Base-by-base conservation (phyloP, 2,329 filamentous ascomycete genomes). In the Chaetomium strumarium region DNA sequence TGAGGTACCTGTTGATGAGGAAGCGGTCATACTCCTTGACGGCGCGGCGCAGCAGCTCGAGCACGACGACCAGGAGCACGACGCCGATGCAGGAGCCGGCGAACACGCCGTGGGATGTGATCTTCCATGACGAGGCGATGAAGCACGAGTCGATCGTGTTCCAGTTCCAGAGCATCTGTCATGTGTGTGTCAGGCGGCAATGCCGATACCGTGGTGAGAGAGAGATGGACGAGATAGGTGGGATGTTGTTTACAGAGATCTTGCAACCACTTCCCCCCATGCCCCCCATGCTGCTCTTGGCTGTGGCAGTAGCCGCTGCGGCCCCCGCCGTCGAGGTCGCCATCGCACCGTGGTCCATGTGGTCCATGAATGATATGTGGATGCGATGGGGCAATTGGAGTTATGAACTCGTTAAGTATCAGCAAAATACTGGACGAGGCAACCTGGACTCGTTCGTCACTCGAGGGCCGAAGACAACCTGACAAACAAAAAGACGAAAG, bases 151-250 rank as follows among this genome's bases (percentile, higher is more conserved):
- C 82, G 64, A 87, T 72, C 3, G 83, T 85, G 67, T 86, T 76
- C 84, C 85, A 88, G 68, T 90, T 90, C 85, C 86, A 89, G 38
- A 88, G 73, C 86, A 90, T 90, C 84, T 88, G 52, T 1, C 10
- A 2, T n/a, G 3, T 13, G 34, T n/a, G 3, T 13, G 34, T 37
- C 34, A 37, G 34, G 24, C 4, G 7, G 24, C 24, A 24, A 24
- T 24, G 7, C 24, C 24, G 4, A 24, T 24, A 24, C 24, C 24
- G 4, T 16, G 14, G 12, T 14, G 33, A 10, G 33, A 14, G 33
- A 34, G 3, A 4, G 13, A 12, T 37, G 34, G 7, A 36, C n/a
- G n/a, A 8, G 11, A 14, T 13, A 13, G 11, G 16, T 13, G 14
- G 69, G 9, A n/a, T n/a, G n/a, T n/a, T n/a, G 60, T 67, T 24